Evolutionary conservation across 148 eudicot species (phyloP), one percentile per base, ranked within the genome.

Genomic region (Amaranthus cruentus): DNA sequence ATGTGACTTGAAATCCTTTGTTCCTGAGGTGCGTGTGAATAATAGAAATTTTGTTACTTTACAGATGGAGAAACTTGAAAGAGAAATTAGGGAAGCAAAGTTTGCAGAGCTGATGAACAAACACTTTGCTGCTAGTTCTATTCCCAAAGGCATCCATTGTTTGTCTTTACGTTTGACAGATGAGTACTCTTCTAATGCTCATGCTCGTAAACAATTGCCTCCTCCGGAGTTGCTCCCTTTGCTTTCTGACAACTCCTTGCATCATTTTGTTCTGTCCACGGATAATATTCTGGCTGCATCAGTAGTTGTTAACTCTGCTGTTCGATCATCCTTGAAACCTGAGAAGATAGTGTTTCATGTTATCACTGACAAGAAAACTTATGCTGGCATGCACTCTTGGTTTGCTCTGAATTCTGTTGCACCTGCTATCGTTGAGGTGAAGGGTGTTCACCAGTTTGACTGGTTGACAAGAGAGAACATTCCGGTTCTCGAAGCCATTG

Each of bases 321-420:
- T 96, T 55, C 89, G 87, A 75, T 90, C 96, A 55, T 86, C 93
- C 79, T 70, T 72, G 69, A 82, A 76, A 65, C 96, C 99, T 18
- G 92, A 83, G 73, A 96, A 89, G 77, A 86, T 96, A 64, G 95
- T 96, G 51, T 96, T 96, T 79, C 99, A 96, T 82, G 88, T 96
- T 62, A 92, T 96, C 51, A 96, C 99, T 56, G 99, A 96, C 83
- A 96, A 92, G 87, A 96, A 96, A 90, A 96, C 99, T 21, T 96
- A 89, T 81, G 94, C 99, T 21, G 97, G 94, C 72, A 96, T 96
- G 99, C 99, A 96, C 76, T 92, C 99, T 42, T 96, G 99, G 99
- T 96, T 96, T 83, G 95, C 99, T 49, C 75, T 96, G 55, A 90
- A 96, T 82, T 86, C 92, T 50, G 73, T 88, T 71, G 83, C 88